Percentiles rank a stretch among this genome's conserved stretches.
phyloP scores from a whole-genome alignment of 257 asterid species.

The Penstemon newberryi region DNA sequence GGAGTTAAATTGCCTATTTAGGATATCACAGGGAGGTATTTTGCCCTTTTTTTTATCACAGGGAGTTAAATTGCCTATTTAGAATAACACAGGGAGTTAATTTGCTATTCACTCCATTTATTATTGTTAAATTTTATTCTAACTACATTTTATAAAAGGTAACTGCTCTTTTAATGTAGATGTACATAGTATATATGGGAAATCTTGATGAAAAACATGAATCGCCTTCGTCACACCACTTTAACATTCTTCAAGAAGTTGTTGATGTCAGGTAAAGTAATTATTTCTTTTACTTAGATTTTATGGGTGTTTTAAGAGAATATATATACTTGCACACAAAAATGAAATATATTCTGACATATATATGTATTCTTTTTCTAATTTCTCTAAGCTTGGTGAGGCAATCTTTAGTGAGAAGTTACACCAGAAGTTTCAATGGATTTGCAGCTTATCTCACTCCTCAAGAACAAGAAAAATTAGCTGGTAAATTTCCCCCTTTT shows the following conservation, averaged over 20 bases:
- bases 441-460: conserved; percentile 41
- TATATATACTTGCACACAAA: not conserved
- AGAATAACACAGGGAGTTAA: no score
- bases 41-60: no score
- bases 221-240: conserved; percentile 23
- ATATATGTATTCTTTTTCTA: not conserved
- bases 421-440: conserved; percentile 39
- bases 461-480: conserved; percentile 36
- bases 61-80: no score
- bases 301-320: not conserved
- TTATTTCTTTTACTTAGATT: no score
- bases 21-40: no score
- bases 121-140: no score
- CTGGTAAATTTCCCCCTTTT: conserved; percentile 25
- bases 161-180: conserved; percentile 16
- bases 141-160: no score
- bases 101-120: no score
- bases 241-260: conserved; percentile 32
- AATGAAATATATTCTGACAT: not conserved
- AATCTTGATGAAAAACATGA: not conserved
- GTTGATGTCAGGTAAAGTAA: conserved; percentile 29
- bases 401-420: conserved; percentile 36
- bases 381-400: conserved; percentile 3
- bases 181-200: conserved; percentile 40
- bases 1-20: no score